These are phyloP conservation scores for Jatropha curcas DNA, from an alignment of 345 rosid genomes.

Conservation along the genomic window DNA sequence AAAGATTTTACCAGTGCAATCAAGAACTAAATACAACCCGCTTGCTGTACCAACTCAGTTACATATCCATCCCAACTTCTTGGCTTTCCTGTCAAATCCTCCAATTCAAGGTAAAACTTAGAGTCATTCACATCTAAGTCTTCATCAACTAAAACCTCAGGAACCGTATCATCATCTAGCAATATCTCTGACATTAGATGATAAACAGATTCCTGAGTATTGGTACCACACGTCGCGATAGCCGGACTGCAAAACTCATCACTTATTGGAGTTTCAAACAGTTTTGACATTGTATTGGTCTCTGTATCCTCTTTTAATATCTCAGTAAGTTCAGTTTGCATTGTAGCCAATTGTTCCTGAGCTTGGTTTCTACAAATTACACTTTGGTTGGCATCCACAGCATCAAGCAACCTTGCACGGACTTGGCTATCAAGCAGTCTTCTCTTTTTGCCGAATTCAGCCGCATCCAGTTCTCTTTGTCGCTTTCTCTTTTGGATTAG, in stretches of 20 bases:
- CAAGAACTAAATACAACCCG: slow-evolving; percentile 29
- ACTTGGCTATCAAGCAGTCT: slow-evolving; percentile 35
- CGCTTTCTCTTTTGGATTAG: slow-evolving; percentile 46
- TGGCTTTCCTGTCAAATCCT: slow-evolving; percentile 41
- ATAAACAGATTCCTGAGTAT: slow-evolving; percentile 27
- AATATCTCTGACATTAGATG: slow-evolving; percentile 31
- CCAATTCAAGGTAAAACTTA: slow-evolving; percentile 37
- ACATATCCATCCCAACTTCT: slow-evolving; percentile 30
- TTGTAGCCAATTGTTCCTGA: slow-evolving; percentile 32
- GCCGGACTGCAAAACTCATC: slow-evolving; percentile 23
- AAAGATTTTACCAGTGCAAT: background rate
- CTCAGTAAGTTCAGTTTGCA: slow-evolving; percentile 37
- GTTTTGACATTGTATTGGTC: slow-evolving; percentile 14
- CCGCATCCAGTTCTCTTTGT: slow-evolving; percentile 33
- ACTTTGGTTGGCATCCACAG: slow-evolving; percentile 5
- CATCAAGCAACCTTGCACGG: slow-evolving; percentile 16
- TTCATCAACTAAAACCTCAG: slow-evolving; percentile 14
- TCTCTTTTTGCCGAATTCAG: slow-evolving; percentile 36
- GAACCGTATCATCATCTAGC: slow-evolving; percentile 17
- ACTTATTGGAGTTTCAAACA: slow-evolving; percentile 16
- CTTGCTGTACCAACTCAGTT: slow-evolving; percentile 35
- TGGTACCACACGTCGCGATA: slow-evolving; percentile 12
- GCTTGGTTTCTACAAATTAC: slow-evolving; percentile 28
- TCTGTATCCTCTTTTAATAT: slow-evolving; percentile 20
- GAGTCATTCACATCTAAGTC: slow-evolving; percentile 30